These are phyloP conservation scores for Epithele typhae DNA, from an alignment of 768 basidiomycete genomes.

Conservation along the genomic window DNA sequence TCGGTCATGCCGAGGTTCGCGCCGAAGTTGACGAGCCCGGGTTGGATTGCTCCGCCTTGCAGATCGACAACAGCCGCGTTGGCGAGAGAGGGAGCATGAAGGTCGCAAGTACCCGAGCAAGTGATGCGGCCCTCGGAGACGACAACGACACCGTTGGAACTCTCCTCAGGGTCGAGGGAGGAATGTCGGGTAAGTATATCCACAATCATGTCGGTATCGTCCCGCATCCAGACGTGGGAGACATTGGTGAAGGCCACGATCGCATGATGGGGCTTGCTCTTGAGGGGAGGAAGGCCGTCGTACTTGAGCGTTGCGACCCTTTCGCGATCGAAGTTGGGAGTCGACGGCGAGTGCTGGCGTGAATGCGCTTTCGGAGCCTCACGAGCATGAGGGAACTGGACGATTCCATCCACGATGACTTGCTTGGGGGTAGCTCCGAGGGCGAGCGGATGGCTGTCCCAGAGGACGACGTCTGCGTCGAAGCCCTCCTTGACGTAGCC, in stretches of 20 bases:
- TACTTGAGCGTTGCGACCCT: slow-evolving; percentile 50
- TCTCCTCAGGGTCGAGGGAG: slow-evolving; percentile 1
- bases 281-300: slow-evolving; percentile 68
- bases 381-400: slow-evolving; percentile 45
- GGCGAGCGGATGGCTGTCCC: slow-evolving; percentile 75
- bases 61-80: slow-evolving; percentile 42
- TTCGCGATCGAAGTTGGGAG: slow-evolving; percentile 61
- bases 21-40: slow-evolving; percentile 64
- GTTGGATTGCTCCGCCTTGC: slow-evolving; percentile 55
- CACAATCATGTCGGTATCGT: slow-evolving; percentile 11
- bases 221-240: slow-evolving; percentile 30
- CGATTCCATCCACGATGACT: slow-evolving; percentile 81
- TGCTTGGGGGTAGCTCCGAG: slow-evolving; percentile 79
- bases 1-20: slow-evolving; percentile 58
- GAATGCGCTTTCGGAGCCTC: slow-evolving; percentile 38
- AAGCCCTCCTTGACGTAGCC: slow-evolving; percentile 68
- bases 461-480: slow-evolving; percentile 64
- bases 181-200: slow-evolving; percentile 2
- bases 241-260: slow-evolving; percentile 53
- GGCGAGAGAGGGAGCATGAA: slow-evolving; percentile 3
- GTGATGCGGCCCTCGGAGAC: slow-evolving; percentile 50
- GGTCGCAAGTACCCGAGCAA: slow-evolving; percentile 34
- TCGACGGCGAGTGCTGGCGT: slow-evolving; percentile 47
- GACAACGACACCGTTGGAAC: slow-evolving; percentile 42
- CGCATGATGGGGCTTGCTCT: slow-evolving; percentile 29